These are phyloP conservation scores for Mycena vitilis DNA, from an alignment of 768 basidiomycete genomes.

Conservation along the genomic window DNA sequence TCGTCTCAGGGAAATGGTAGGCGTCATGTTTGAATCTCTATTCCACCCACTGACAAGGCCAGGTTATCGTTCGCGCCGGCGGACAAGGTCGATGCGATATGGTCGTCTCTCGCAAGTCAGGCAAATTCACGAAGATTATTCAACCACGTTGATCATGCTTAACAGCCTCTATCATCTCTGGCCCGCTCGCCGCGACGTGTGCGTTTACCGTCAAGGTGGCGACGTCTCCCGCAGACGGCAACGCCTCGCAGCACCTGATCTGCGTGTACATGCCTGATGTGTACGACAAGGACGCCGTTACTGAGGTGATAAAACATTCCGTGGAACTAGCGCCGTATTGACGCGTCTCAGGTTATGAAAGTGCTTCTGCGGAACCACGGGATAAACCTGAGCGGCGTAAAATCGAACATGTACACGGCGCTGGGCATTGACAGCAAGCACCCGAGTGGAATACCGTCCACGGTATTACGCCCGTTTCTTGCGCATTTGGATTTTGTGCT, in stretches of 20 bases:
- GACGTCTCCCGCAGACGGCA: constrained; percentile 64
- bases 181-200: constrained; percentile 69
- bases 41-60: constrained; percentile 14
- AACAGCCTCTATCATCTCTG: constrained; percentile 72
- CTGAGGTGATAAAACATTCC: constrained; percentile 54
- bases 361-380: constrained; percentile 75
- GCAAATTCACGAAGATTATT: constrained; percentile 7
- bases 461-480: constrained; percentile 53
- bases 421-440: constrained; percentile 83
- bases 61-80: constrained; percentile 77
- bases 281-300: constrained; percentile 70
- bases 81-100: constrained; percentile 72
- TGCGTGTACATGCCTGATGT: constrained; percentile 80
- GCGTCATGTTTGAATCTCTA: neutral
- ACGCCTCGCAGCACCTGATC: constrained; percentile 67
- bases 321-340: neutral
- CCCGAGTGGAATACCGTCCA: constrained; percentile 76
- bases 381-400: constrained; percentile 73
- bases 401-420: constrained; percentile 75
- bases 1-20: constrained; percentile 77
- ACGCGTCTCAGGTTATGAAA: constrained; percentile 68
- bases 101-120: constrained; percentile 72
- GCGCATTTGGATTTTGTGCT: constrained; percentile 17
- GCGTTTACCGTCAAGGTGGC: constrained; percentile 73
- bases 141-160: constrained; percentile 1